Evolutionary conservation across 176 grass and related monocot species (phyloP).

Genomic region (barley (Hordeum vulgare)): DNA sequence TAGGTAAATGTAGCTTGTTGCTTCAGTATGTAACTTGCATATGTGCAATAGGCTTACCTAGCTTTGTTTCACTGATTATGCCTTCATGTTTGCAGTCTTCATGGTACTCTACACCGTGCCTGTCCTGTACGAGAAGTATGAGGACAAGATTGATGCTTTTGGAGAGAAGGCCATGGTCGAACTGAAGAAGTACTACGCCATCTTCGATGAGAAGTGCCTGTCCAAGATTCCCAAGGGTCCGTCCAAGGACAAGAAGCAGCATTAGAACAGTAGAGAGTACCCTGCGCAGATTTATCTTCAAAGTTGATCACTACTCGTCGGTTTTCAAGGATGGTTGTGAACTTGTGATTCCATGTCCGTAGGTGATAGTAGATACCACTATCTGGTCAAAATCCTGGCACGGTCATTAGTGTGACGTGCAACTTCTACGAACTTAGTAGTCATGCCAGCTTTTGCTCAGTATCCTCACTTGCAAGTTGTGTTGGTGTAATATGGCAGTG

Average conservation of each 20-base stretch:
- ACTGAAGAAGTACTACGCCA: conserved; percentile 72
- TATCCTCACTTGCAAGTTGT: not conserved
- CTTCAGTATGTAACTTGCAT: not conserved
- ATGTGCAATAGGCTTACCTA: not conserved
- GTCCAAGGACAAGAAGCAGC: conserved; percentile 67
- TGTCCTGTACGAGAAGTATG: conserved; percentile 84
- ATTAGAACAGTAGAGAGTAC: conserved; percentile 1
- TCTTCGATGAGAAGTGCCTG: conserved; percentile 71
- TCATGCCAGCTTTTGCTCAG: not conserved
- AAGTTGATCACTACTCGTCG: conserved; percentile 7
- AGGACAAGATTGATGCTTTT: conserved; percentile 76
- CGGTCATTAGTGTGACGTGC: not conserved
- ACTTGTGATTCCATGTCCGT: conserved; percentile 24
- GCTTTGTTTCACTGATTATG: not conserved
- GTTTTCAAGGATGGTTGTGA: conserved; percentile 31
- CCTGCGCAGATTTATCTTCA: not conserved
- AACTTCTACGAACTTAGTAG: not conserved
- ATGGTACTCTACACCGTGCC: conserved; percentile 78
- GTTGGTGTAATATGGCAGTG: not conserved
- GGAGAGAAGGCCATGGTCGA: conserved; percentile 67
- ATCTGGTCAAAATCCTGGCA: not conserved
- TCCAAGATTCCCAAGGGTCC: conserved; percentile 77
- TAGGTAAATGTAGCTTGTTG: conserved; percentile 39
- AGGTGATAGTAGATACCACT: conserved; percentile 21
- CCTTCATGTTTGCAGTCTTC: conserved; percentile 50